Percentiles rank a stretch among this genome's conserved stretches.
These are phyloP conservation scores for Trametes polyzona DNA, from an alignment of 1,284 basidiomycete species.

Conservation along the genomic window DNA sequence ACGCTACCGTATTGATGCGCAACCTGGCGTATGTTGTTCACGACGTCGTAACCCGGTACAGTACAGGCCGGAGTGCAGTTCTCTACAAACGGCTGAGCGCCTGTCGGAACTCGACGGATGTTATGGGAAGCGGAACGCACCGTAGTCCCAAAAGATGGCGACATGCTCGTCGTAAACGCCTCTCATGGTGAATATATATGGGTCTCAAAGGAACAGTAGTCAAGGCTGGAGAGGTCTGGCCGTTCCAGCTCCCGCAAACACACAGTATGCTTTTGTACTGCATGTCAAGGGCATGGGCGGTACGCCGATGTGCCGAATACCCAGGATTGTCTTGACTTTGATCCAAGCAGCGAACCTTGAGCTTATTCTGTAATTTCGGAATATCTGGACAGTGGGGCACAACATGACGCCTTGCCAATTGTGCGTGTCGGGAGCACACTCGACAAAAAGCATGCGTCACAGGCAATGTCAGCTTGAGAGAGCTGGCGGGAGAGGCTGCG, in stretches of 20 bases:
- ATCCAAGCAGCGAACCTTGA: too few species aligned
- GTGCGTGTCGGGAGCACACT: not conserved
- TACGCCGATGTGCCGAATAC: slow-evolving; percentile 13
- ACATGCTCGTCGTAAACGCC: slow-evolving; percentile 15
- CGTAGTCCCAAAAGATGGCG: slow-evolving; percentile 64
- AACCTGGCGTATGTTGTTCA: slow-evolving; percentile 35
- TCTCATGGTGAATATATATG: not conserved
- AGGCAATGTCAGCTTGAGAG: too few species aligned
- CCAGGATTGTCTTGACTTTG: not conserved
- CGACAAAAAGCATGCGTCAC: too few species aligned
- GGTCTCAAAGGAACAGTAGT: not conserved
- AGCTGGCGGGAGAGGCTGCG: not conserved
- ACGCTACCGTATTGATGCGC: slow-evolving; percentile 35
- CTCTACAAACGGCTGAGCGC: slow-evolving; percentile 40
- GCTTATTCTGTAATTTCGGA: too few species aligned
- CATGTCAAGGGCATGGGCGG: slow-evolving; percentile 24
- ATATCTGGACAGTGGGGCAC: too few species aligned
- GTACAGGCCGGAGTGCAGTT: slow-evolving; percentile 53
- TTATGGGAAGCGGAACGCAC: slow-evolving; percentile 39
- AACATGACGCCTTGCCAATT: too few species aligned
- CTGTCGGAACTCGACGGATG: not conserved
- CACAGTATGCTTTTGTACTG: slow-evolving; percentile 7
- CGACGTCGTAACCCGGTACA: slow-evolving; percentile 46
- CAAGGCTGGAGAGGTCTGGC: not conserved
- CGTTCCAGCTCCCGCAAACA: not conserved